These are phyloP conservation scores for Podospora sp. DNA, from an alignment of 495 filamentous ascomycete species.

Conservation along the genomic window DNA sequence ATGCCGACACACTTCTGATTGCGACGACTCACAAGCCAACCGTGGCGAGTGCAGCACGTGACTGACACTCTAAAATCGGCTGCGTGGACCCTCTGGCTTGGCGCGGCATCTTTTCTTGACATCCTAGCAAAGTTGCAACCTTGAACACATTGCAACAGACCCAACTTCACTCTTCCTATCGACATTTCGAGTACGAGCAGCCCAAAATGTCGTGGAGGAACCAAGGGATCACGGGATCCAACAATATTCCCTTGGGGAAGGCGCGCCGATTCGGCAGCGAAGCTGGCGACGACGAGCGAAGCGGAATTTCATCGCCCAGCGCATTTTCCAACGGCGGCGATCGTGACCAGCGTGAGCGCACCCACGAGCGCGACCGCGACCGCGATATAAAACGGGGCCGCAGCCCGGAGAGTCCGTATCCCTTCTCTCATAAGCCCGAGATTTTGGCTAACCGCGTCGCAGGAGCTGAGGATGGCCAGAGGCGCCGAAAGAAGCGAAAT, in stretches of 20 bases:
- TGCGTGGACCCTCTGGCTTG: background rate
- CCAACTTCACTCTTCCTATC: constrained; percentile 7
- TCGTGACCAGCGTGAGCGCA: constrained; percentile 3
- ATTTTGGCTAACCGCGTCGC: background rate
- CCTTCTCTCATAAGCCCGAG: background rate
- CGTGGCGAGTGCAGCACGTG: background rate
- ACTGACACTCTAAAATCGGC: background rate
- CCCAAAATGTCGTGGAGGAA: constrained; percentile 83
- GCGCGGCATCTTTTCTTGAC: background rate
- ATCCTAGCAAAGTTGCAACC: background rate
- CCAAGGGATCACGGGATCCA: constrained; percentile 96
- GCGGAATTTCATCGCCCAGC: constrained; percentile 25
- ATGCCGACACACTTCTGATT: background rate
- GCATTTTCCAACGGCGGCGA: constrained; percentile 36
- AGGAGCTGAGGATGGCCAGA: constrained; percentile 67
- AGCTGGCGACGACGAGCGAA: constrained; percentile 51
- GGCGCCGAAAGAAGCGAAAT: constrained; percentile 93
- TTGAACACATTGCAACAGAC: background rate
- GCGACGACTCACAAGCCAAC: background rate
- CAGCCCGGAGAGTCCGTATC: constrained; percentile 50
- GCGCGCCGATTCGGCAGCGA: constrained; percentile 81
- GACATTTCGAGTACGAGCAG: constrained; percentile 2
- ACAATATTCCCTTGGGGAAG: constrained; percentile 93
- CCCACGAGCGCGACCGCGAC: constrained; percentile 17
- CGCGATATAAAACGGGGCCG: constrained; percentile 70